Conservation (phyloP, 768 basidiomycete species). For the Daedaleopsis sinensis region DNA sequence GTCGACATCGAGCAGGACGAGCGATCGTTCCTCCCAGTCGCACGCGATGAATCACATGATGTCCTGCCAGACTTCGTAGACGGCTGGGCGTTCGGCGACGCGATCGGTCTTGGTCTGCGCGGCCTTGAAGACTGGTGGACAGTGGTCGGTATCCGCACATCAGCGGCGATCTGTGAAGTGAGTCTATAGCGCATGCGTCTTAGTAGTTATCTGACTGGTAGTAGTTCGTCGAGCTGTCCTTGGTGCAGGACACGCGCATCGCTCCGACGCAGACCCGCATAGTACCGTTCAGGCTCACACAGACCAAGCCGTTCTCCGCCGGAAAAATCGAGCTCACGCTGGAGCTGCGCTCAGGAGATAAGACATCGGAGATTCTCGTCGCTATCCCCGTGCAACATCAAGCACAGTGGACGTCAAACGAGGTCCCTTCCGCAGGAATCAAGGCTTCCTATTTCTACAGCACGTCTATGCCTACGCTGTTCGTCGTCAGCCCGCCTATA, state of each 20-base stretch:
- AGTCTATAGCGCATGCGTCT: background rate
- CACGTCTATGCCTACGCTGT: slow-evolving; percentile 55
- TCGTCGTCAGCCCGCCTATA: slow-evolving; percentile 60
- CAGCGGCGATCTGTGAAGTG: slow-evolving; percentile 18
- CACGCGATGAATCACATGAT: slow-evolving; percentile 53
- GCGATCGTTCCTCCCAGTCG: slow-evolving; percentile 31
- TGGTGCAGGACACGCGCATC: slow-evolving; percentile 39
- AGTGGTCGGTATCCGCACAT: slow-evolving; percentile 35
- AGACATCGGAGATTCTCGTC: slow-evolving; percentile 34
- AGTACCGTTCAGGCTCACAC: slow-evolving; percentile 53
- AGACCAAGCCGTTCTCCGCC: slow-evolving; percentile 40
- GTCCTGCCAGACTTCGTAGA: slow-evolving; percentile 70
- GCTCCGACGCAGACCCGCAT: slow-evolving; percentile 67
- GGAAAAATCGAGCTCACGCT: slow-evolving; percentile 46
- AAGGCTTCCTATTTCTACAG: slow-evolving; percentile 63
- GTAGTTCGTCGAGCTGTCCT: slow-evolving; percentile 16
- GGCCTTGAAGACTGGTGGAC: slow-evolving; percentile 61
- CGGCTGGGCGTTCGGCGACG: slow-evolving; percentile 75
- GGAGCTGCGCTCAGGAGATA: slow-evolving; percentile 27
- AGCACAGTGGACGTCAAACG: slow-evolving; percentile 40
- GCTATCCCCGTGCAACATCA: slow-evolving; percentile 50
- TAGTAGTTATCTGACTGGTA: background rate
- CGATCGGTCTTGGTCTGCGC: slow-evolving; percentile 65
- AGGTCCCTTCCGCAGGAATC: slow-evolving; percentile 39
- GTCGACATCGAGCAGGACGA: slow-evolving; percentile 47